Percentiles rank a stretch among this genome's conserved stretches.
phyloP scores from a whole-genome alignment of 495 filamentous ascomycete species.

The Pseudomonodictys pantanalensis region DNA sequence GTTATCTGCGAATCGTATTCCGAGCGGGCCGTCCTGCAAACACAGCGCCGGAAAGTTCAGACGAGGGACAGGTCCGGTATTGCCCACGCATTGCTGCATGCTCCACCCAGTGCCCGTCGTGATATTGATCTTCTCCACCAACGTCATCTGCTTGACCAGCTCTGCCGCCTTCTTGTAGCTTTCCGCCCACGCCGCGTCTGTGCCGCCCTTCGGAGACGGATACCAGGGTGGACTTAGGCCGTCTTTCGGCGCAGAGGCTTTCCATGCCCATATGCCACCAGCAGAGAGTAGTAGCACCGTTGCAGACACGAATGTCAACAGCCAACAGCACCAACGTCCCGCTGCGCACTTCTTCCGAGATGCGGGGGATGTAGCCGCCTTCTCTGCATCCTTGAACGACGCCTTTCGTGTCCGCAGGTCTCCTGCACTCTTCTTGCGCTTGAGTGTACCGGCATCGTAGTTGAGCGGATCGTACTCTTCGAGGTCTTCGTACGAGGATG shows the following conservation, averaged over 20 bases:
- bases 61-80: constrained; percentile 55
- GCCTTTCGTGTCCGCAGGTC: constrained; percentile 18
- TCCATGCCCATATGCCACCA: constrained; percentile 43
- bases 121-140: constrained; percentile 91
- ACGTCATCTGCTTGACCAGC: constrained; percentile 76
- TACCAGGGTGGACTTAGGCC: constrained; percentile 76
- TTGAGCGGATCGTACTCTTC: constrained; percentile 44
- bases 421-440: constrained; percentile 27
- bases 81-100: constrained; percentile 88
- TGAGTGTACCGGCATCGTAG: constrained; percentile 36
- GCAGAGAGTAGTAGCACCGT: constrained; percentile 38
- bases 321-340: constrained; percentile 34
- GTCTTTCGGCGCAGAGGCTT: constrained; percentile 28
- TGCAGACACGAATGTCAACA: constrained; percentile 36
- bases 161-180: constrained; percentile 78
- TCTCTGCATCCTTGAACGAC: constrained; percentile 20
- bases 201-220: constrained; percentile 80
- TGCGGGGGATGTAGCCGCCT: constrained; percentile 1
- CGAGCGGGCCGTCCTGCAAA: constrained; percentile 87
- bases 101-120: constrained; percentile 91
- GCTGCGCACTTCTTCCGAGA: constrained; percentile 30
- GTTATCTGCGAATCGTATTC: constrained; percentile 72
- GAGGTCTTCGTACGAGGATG: constrained; percentile 37
- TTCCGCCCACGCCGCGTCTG: constrained; percentile 64
- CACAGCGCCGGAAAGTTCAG: constrained; percentile 80